Conservation (phyloP, 1,284 basidiomycete species). For the Cryptococcus sp. region DNA sequence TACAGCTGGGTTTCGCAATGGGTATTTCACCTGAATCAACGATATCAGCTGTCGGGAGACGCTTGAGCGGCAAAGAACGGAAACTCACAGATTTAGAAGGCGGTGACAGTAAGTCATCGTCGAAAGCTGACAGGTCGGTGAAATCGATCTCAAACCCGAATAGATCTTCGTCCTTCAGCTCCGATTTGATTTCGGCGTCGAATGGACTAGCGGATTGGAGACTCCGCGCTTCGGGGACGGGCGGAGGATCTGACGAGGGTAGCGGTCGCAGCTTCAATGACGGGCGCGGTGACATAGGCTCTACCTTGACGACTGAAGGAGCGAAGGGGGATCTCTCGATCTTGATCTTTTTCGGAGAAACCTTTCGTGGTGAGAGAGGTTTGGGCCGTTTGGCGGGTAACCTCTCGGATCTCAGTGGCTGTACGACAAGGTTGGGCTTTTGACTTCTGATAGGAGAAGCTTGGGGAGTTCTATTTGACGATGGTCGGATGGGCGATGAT, state of each 20-base stretch:
- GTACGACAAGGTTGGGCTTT: not conserved
- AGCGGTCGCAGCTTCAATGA: not conserved
- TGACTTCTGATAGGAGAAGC: constrained; percentile 10
- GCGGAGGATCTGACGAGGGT: no score
- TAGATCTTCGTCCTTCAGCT: constrained; percentile 27
- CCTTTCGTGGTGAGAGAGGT: constrained; percentile 14
- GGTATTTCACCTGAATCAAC: constrained; percentile 30
- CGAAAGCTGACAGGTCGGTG: constrained; percentile 34
- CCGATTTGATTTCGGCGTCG: constrained; percentile 2
- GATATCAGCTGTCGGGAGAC: constrained; percentile 1
- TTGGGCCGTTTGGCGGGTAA: constrained; percentile 1
- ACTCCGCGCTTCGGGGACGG: no score
- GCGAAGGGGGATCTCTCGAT: constrained; percentile 3
- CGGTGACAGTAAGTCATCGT: constrained; percentile 28
- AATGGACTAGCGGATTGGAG: no score
- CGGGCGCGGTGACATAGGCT: not conserved
- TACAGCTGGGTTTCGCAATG: constrained; percentile 36
- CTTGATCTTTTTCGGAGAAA: constrained; percentile 4
- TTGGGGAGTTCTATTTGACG: constrained; percentile 6
- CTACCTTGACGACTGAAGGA: constrained; percentile 2
- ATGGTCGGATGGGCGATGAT: constrained; percentile 24
- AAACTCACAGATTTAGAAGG: constrained; percentile 15
- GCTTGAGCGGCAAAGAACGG: not conserved
- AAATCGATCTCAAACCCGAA: constrained; percentile 45
- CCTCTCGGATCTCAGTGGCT: constrained; percentile 10